Base-by-base conservation (phyloP, 345 rosid genomes). In the Dovyalis caffra region DNA sequence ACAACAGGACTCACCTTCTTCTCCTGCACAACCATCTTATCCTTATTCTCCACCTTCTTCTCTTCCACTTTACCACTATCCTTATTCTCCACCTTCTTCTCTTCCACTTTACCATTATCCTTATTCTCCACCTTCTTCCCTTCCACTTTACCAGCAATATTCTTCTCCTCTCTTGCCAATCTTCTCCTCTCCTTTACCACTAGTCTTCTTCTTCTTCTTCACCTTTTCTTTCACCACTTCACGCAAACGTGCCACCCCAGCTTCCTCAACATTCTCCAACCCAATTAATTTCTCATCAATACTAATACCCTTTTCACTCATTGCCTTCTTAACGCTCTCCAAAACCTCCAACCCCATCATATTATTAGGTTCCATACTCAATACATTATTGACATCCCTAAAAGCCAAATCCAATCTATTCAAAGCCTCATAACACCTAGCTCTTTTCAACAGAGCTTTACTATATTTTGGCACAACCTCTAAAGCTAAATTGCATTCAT, bases 391-490 rank as follows among this genome's bases (percentile, higher is more conserved):
- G 53, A 92, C 93, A 88, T 95, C 99, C 79, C 97, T 93, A 76
- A 86, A 87, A 32, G 98, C 98, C 73, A 90, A 87, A 86, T 95
- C 97, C 74, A 93, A 67, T 81, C 90, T 84, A 70, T 91, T 93
- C 93, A 95, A 82, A 40, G 91, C 88, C 83, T 93, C 91, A 68
- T 90, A 95, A 76, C 99, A 95, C 62, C 79, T 86, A 16, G 98
- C 95, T 28, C 99, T 88, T 80, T 83, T 93, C 84, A 95, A 57
- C 68, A 95, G 69, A 56, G 99, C 99, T 71, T 87, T 95, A 76
- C 93, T 90, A 73, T 93, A 93, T 79, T 89, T 93, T 2, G 99
- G 97, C 25, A 97, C 88, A 74, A 89, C 92, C 71, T 95, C 92
- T n/a, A 93, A 76, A 57, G 99, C 98, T 74, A 87, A 79, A 82